These are phyloP conservation scores for Arthrobotrys sinensis DNA, from an alignment of 2,329 filamentous ascomycete species.

Conservation along the genomic window DNA sequence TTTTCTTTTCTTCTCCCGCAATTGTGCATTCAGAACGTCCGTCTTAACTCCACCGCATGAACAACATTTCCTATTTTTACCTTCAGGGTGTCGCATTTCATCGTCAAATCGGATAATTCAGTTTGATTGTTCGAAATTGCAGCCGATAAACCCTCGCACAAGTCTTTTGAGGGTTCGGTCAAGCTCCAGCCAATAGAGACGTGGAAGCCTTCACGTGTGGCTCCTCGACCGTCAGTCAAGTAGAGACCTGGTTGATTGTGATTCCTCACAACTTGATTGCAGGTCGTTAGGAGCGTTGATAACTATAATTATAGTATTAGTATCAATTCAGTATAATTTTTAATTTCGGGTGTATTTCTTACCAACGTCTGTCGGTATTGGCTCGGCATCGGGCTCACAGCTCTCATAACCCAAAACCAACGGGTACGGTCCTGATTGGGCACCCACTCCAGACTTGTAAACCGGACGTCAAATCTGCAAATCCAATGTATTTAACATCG, in stretches of 20 bases:
- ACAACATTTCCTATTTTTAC: slow-evolving; percentile 82
- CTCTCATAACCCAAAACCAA: slow-evolving; percentile 85
- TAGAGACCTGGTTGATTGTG: slow-evolving; percentile 83
- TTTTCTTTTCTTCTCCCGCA: too few relatives aligned
- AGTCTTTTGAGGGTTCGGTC: slow-evolving; percentile 70
- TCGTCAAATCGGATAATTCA: slow-evolving; percentile 68
- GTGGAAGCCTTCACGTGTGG: slow-evolving; percentile 77
- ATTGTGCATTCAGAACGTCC: slow-evolving; percentile 12
- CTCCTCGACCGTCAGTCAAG: slow-evolving; percentile 62
- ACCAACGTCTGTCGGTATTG: slow-evolving; percentile 64
- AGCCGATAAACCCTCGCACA: slow-evolving; percentile 67
- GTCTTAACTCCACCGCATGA: slow-evolving; percentile 61
- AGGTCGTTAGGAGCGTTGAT: slow-evolving; percentile 75
- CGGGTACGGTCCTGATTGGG: slow-evolving; percentile 78
- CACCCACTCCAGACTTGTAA: slow-evolving; percentile 75
- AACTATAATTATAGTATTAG: slow-evolving; percentile 69
- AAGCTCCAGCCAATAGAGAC: slow-evolving; percentile 91
- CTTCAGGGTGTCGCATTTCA: slow-evolving; percentile 77
- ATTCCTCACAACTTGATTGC: slow-evolving; percentile 75
- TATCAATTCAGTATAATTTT: slow-evolving; percentile 62
- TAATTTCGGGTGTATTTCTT: slow-evolving; percentile 65
- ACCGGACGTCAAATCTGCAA: slow-evolving; percentile 71
- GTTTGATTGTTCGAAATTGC: slow-evolving; percentile 62
- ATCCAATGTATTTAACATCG: slow-evolving; percentile 64
- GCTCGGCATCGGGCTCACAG: slow-evolving; percentile 67